Evolutionary conservation across 1,284 basidiomycete species (phyloP).

Genomic region (Melanopsichium pennsylvanicum): DNA sequence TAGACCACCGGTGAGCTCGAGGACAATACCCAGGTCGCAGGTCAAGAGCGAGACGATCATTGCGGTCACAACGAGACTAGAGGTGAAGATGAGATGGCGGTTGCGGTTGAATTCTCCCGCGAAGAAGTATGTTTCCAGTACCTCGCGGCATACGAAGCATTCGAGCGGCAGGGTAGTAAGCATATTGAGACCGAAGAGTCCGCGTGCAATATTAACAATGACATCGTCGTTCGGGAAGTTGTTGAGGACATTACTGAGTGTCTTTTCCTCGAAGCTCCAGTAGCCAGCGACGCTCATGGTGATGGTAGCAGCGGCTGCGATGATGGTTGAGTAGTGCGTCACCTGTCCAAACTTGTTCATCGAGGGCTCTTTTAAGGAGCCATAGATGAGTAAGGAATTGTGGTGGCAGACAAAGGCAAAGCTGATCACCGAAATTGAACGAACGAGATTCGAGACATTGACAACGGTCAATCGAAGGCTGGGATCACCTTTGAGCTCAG

Average conservation of each 20-base stretch:
- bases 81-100: slow-evolving; percentile 90
- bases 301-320: slow-evolving; percentile 59
- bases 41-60: slow-evolving; percentile 89
- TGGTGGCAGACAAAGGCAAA: slow-evolving; percentile 66
- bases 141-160: slow-evolving; percentile 92
- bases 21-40: slow-evolving; percentile 94
- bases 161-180: slow-evolving; percentile 94
- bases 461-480: slow-evolving; percentile 77
- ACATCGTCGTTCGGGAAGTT: slow-evolving; percentile 64
- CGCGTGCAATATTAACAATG: slow-evolving; percentile 78
- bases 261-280: slow-evolving; percentile 91
- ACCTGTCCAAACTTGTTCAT: slow-evolving; percentile 91
- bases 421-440: slow-evolving; percentile 64
- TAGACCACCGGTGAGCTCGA: slow-evolving; percentile 94
- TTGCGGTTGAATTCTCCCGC: slow-evolving; percentile 49
- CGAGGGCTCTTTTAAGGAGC: slow-evolving; percentile 88
- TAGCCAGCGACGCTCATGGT: slow-evolving; percentile 87
- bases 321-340: slow-evolving; percentile 73
- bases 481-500: slow-evolving; percentile 77
- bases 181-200: slow-evolving; percentile 98
- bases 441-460: slow-evolving; percentile 72
- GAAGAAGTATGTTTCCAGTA: slow-evolving; percentile 58
- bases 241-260: slow-evolving; percentile 70
- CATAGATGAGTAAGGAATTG: slow-evolving; percentile 76
- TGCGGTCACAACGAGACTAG: slow-evolving; percentile 80